Base-by-base conservation (phyloP, 768 basidiomycete genomes). In the Mycena capillaripes region DNA sequence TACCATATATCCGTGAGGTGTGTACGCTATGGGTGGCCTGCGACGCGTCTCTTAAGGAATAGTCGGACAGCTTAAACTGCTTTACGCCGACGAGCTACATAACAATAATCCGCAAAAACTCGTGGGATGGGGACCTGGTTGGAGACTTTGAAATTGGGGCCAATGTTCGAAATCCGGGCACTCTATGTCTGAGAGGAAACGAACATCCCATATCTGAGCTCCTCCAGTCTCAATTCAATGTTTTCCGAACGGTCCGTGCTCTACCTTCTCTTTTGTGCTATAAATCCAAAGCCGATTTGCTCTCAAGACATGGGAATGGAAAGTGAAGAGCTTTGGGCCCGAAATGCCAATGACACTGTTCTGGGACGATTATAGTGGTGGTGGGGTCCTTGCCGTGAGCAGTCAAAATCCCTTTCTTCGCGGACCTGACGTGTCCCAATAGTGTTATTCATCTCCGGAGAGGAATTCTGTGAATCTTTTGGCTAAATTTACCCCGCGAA, bases 31-130 rank as follows among this genome's bases (percentile, higher is more conserved):
- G n/a, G 10, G 23, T 19, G 23, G 58, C 10, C 12, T 32, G 6
- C 21, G 11, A 50, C 56, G 34, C 57, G 34, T 46, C 34, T 19
- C 38, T 62, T 60, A 52, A 40, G 60, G 46, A 55, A 63, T 36
- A 56, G 56, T 30, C 30, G 46, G 10, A 30, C 23, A 72, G 79
- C 63, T 78, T 86, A 80, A 88, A 88, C 75, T 86, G 86, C 73
- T 88, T 88, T 72, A 86, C 85, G 6, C 87, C 87, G 1, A 82
- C 86, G 3, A 87, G 86, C 10, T 84, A 83, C 74, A 86, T 87
- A 30, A 88, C 88, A 0, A 82, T 84, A 4, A 75, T 89, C 61
- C 78, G 81, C 29, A 81, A 83, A 57, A 80, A 80, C n/a, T 79
- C 82, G 5, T 82, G 81, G 76, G 79, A 84, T 21, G 86, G 87